Conservation (phyloP, 805 yeast species). For the Starmerella riodocensis region DNA sequence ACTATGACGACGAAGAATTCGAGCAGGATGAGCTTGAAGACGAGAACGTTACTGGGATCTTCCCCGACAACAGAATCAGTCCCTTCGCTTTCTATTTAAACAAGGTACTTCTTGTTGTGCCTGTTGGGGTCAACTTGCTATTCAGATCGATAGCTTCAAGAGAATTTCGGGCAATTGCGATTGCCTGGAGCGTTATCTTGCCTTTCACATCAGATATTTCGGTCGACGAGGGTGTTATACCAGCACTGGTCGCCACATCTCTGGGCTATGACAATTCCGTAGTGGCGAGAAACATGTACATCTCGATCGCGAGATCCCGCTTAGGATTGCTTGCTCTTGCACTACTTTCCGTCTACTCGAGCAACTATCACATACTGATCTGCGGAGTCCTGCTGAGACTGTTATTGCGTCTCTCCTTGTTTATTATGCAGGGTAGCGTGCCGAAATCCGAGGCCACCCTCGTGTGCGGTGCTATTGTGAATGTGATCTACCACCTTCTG, state of each 20-base stretch:
- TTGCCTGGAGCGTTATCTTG: slow-evolving; percentile 16
- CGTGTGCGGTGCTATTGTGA: slow-evolving; percentile 15
- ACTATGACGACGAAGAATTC: neutral
- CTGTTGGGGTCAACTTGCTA: slow-evolving; percentile 7
- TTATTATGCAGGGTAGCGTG: slow-evolving; percentile 10
- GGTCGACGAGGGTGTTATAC: slow-evolving; percentile 16
- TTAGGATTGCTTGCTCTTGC: slow-evolving; percentile 14
- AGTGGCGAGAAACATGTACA: slow-evolving; percentile 16
- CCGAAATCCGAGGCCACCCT: slow-evolving; percentile 16
- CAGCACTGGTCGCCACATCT: slow-evolving; percentile 15
- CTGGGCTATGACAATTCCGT: slow-evolving; percentile 13
- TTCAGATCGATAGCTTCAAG: slow-evolving; percentile 12
- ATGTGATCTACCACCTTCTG: slow-evolving; percentile 7
- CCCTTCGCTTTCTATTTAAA: slow-evolving; percentile 6
- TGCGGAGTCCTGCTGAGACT: slow-evolving; percentile 12
- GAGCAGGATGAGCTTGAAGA: neutral
- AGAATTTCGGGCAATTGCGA: slow-evolving; percentile 12
- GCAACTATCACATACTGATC: slow-evolving; percentile 10
- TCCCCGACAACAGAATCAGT: neutral
- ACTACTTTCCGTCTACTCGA: slow-evolving; percentile 7
- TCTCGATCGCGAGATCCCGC: slow-evolving; percentile 17
- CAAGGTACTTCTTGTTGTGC: slow-evolving; percentile 11
- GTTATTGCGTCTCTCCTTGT: slow-evolving; percentile 2
- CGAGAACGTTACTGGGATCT: neutral
- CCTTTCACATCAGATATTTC: slow-evolving; percentile 16